Evolutionary conservation across 1,284 basidiomycete species (phyloP), one percentile per base, ranked within the genome.

Genomic region (Puccinia brachypodii): DNA sequence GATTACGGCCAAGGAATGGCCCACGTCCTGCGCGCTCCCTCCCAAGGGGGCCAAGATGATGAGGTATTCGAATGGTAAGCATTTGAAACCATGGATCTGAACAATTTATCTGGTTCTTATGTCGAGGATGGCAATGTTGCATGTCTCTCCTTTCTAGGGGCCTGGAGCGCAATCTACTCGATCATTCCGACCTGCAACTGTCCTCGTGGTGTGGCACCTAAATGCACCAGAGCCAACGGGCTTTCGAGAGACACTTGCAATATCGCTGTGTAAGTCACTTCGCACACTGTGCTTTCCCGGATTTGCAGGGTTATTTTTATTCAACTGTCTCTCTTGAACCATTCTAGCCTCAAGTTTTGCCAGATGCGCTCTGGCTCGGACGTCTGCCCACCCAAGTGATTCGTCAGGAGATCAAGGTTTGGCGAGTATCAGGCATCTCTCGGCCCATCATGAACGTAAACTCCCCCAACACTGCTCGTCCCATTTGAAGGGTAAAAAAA

Each of bases 41-140:
- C 73, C 4, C 36, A 56, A 42, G 11, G 73, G 73, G 14, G 47
- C 73, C 31, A 75, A 58, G 73, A 75, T 75, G 73, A 75, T 75
- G 73, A 38, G 38, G 33, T 75, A 75, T 75, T 58, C 73, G 3
- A 75, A 75, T 38, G 73, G 73, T 75, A 38, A 22, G 68, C 53
- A 25, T 56, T 25, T 11, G n/a, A n/a, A n/a, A n/a, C n/a, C n/a
- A n/a, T n/a, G n/a, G n/a, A n/a, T n/a, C n/a, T n/a, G n/a, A n/a
- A n/a, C n/a, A n/a, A n/a, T n/a, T n/a, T n/a, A n/a, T n/a, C n/a
- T n/a, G n/a, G n/a, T n/a, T n/a, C n/a, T n/a, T n/a, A n/a, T n/a
- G n/a, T n/a, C n/a, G n/a, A n/a, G n/a, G n/a, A n/a, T n/a, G n/a
- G n/a, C n/a, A n/a, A n/a, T 22, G 33, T 25, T 19, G 13, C 22